A percentile compares a stretch with the other conserved stretches of the same genome.
Conservation (phyloP, 768 basidiomycete genomes). For the Tylopilus intermedius region DNA sequence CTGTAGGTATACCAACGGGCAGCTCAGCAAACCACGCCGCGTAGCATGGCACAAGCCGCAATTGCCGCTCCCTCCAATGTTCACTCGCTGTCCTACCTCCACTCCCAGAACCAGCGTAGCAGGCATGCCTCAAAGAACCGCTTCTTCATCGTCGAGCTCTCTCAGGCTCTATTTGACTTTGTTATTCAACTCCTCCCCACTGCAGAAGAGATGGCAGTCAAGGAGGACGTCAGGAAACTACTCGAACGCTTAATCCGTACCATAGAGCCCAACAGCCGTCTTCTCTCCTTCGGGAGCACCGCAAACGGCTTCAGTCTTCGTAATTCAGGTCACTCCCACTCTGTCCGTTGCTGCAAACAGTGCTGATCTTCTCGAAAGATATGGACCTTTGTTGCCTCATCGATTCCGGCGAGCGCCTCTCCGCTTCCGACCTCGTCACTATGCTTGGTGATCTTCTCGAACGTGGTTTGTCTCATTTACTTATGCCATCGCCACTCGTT, state of each 20-base stretch:
- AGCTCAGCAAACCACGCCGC: background rate
- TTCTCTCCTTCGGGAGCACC: conserved; percentile 93
- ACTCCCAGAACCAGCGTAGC: conserved; percentile 34
- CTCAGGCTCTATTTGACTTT: conserved; percentile 89
- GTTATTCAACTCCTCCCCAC: conserved; percentile 90
- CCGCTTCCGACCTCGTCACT: conserved; percentile 86
- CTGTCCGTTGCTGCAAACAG: background rate
- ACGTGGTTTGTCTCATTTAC: conserved; percentile 57
- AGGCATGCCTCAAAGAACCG: conserved; percentile 48
- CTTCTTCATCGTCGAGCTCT: conserved; percentile 70
- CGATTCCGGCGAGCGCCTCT: conserved; percentile 74
- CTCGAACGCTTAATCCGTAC: conserved; percentile 94
- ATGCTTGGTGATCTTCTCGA: conserved; percentile 91
- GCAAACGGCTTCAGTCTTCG: conserved; percentile 96
- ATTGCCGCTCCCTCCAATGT: conserved; percentile 13
- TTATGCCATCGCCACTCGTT: background rate
- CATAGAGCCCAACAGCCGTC: conserved; percentile 85
- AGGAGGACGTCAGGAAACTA: conserved; percentile 92
- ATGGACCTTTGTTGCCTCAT: conserved; percentile 99
- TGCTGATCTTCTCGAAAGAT: conserved; percentile 46
- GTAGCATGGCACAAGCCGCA: conserved; percentile 29
- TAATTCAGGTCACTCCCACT: conserved; percentile 69
- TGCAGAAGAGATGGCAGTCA: conserved; percentile 83
- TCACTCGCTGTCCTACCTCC: conserved; percentile 25
- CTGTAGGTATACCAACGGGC: background rate